These are phyloP conservation scores for Neospermospora avenae DNA, from an alignment of 2,329 filamentous ascomycete species.

Conservation along the genomic window DNA sequence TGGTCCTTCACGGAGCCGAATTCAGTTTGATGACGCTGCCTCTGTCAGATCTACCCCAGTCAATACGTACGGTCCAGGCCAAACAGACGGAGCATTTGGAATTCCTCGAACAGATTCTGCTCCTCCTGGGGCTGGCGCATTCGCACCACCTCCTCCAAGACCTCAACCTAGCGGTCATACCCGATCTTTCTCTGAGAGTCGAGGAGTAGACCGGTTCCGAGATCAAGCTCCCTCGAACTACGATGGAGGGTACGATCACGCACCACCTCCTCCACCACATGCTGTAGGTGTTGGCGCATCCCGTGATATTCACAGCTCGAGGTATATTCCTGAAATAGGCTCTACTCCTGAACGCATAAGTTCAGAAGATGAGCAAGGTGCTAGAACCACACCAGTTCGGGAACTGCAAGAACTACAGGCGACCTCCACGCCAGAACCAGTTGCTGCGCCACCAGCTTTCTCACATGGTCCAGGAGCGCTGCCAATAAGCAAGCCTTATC, in stretches of 20 bases:
- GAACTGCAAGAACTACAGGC: constrained; percentile 56
- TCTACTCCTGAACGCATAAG: constrained; percentile 51
- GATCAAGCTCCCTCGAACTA: constrained; percentile 22
- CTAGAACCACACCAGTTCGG: constrained; percentile 41
- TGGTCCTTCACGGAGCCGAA: constrained; percentile 45
- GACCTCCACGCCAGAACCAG: constrained; percentile 63
- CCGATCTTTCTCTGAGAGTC: constrained; percentile 35
- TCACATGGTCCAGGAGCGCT: constrained; percentile 69
- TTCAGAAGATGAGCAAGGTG: constrained; percentile 53
- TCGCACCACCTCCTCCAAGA: constrained; percentile 17
- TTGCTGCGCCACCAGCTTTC: constrained; percentile 75
- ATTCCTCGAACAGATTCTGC: constrained; percentile 48
- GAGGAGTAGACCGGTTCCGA: constrained; percentile 28
- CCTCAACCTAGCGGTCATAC: constrained; percentile 19
- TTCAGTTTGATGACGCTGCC: constrained; percentile 55
- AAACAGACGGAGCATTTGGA: constrained; percentile 17
- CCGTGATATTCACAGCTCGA: constrained; percentile 16
- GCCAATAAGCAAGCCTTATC: constrained; percentile 66
- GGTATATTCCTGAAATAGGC: constrained; percentile 44
- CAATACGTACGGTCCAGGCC: constrained; percentile 26
- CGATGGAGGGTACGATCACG: constrained; percentile 29
- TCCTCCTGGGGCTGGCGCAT: constrained; percentile 40
- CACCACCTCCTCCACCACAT: constrained; percentile 31
- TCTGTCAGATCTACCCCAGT: constrained; percentile 53
- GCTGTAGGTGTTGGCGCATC: constrained; percentile 10